A percentile compares a stretch with the other conserved stretches of the same genome.
phyloP scores from a whole-genome alignment of 208 protist species.

The Crithidia fasciculata region DNA sequence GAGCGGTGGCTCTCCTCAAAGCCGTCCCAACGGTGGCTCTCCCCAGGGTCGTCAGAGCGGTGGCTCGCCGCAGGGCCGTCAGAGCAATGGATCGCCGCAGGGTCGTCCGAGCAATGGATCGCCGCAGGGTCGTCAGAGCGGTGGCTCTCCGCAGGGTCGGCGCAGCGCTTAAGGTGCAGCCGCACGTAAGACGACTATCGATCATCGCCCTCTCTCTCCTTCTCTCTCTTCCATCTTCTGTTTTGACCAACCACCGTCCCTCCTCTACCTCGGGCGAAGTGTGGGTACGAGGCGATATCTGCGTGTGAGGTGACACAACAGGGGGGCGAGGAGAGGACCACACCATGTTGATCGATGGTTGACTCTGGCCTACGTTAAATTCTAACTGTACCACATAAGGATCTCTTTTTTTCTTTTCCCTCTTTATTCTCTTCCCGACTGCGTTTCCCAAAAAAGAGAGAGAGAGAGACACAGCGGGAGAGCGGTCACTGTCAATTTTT shows the following conservation, averaged over 20 bases:
- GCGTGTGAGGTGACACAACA: too few species aligned
- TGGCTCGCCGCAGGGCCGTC: conserved; percentile 27
- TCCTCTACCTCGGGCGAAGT: too few species aligned
- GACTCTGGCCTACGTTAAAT: too few species aligned
- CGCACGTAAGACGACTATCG: too few species aligned
- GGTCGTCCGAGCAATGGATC: conserved; percentile 20
- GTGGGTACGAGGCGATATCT: too few species aligned
- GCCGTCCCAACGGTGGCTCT: conserved; percentile 20
- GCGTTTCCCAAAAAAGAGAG: background rate
- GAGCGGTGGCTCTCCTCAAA: conserved; percentile 24
- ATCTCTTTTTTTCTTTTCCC: background rate
- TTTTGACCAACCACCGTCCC: too few species aligned
- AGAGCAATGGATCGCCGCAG: conserved; percentile 29
- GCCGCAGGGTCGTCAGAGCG: conserved; percentile 18
- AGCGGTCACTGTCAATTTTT: too few species aligned
- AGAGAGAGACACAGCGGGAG: background rate
- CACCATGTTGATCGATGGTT: too few species aligned
- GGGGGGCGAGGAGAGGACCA: too few species aligned
- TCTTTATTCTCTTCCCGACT: background rate
- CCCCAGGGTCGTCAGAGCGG: conserved; percentile 30
- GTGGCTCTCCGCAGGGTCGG: conserved; percentile 29
- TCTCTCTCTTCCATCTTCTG: too few species aligned
- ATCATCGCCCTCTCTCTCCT: too few species aligned
- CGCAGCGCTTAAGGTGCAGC: conserved; percentile 17
- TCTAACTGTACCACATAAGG: background rate